Conservation (phyloP, 768 basidiomycete genomes). For the Russula lepida region DNA sequence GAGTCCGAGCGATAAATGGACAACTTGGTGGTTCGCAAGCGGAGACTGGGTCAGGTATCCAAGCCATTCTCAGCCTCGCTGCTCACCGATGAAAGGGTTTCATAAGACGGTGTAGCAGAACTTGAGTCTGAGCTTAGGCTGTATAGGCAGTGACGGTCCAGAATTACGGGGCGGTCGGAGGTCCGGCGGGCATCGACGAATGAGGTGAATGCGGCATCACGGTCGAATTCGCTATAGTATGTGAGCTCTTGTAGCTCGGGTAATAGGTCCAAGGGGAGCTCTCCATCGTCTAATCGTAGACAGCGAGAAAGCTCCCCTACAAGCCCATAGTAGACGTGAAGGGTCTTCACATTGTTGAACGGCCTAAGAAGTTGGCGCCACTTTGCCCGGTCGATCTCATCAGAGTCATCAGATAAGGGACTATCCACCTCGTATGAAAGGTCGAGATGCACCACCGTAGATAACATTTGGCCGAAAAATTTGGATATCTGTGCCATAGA, state of each 20-base stretch:
- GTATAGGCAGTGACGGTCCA: neutral
- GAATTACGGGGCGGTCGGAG: neutral
- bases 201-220: neutral
- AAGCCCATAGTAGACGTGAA: neutral
- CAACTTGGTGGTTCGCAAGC: too few species aligned
- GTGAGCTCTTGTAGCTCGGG: neutral
- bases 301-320: neutral
- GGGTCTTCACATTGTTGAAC: neutral
- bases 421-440: neutral
- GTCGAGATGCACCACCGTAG: neutral
- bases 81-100: too few species aligned
- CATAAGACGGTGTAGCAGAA: too few species aligned
- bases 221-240: neutral
- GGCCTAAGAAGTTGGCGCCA: neutral
- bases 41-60: too few species aligned
- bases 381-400: neutral
- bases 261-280: neutral
- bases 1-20: too few species aligned
- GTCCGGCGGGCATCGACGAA: neutral
- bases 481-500: neutral
- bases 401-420: neutral
- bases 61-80: too few species aligned
- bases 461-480: neutral
- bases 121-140: too few species aligned
- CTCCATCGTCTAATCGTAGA: neutral